Evolutionary conservation across 345 rosid genomes (phyloP), one percentile per base, ranked within the genome.

Genomic region (Lenwebbia sp.): DNA sequence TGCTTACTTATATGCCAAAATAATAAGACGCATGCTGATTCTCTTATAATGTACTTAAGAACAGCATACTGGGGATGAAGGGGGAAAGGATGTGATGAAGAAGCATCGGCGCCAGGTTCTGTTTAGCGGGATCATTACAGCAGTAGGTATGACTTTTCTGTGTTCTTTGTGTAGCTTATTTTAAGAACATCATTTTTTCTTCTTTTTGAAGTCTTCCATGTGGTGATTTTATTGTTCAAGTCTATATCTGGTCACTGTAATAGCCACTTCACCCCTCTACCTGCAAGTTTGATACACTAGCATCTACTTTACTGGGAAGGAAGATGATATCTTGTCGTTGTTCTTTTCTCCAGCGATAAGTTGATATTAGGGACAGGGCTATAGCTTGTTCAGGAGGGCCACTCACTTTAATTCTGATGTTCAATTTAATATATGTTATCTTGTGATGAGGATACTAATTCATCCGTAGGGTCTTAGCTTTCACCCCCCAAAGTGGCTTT

Each of bases 21-120:
- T 47, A 85, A 85, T 88, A 15, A 65, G 51, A 54, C 0, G 54
- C 17, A 50, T 62, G 2, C 83, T 55, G 23, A 14, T 65, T 21
- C 40, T 28, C 82, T 82, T 51, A 22, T 6, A n/a, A n/a, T 82
- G 14, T 87, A 83, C 75, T 88, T 94, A 89, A 85, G 74, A 86
- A 88, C 95, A 97, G 98, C 94, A 90, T 86, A 89, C 85, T 84
- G 92, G 90, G 65, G 96, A 93, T 85, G 92, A 93, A 33, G 96
- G 95, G 84, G 98, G 94, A 84, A 97, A 97, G 87, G 99, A 97
- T 90, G 82, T 90, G 52, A 92, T 94, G 92, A 97, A 94, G 93
- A 97, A 94, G 94, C 97, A 92, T 84, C 97, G 96, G 40, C 95
- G 93, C 11, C 99, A 97, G 91, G 99, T 97, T 86, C 89, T 97